Evolutionary conservation across 768 basidiomycete species (phyloP).

Genomic region (Mycena kentingensis): DNA sequence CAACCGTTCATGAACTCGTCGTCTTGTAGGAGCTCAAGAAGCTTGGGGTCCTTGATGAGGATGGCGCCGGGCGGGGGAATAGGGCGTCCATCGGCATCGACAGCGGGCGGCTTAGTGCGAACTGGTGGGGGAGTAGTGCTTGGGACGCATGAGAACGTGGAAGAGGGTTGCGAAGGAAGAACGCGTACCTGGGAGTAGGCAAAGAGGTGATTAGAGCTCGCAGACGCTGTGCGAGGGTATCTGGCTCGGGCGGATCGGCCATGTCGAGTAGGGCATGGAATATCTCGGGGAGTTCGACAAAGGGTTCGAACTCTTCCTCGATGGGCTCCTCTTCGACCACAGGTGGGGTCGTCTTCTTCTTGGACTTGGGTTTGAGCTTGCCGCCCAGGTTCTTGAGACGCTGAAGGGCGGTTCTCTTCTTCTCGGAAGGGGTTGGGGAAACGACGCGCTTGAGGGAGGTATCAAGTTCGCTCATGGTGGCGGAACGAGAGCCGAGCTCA

Average conservation of each 20-base stretch:
- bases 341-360: constrained; percentile 3
- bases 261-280: constrained; percentile 5
- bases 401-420: constrained; percentile 19
- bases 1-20: constrained; percentile 58
- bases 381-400: constrained; percentile 21
- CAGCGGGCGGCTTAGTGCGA: constrained; percentile 14
- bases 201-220: constrained; percentile 53
- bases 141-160: too few relatives aligned
- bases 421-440: constrained; percentile 20
- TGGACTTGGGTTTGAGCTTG: constrained; percentile 18
- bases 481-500: constrained; percentile 2
- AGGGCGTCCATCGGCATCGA: constrained; percentile 26
- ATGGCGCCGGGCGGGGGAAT: constrained; percentile 37
- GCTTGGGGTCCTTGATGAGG: constrained; percentile 43
- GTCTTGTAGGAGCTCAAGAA: constrained; percentile 50
- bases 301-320: too few relatives aligned
- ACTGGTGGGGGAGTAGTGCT: constrained; percentile 22
- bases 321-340: background rate
- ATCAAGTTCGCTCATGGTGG: background rate
- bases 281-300: too few relatives aligned
- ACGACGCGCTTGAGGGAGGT: constrained; percentile 11
- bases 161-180: too few relatives aligned
- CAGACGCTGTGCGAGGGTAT: constrained; percentile 51
- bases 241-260: constrained; percentile 38
- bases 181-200: too few relatives aligned